A percentile compares a stretch with the other conserved stretches of the same genome.
phyloP scores from a whole-genome alignment of 352 stramenopile species.

The Pythium sukuiense region DNA sequence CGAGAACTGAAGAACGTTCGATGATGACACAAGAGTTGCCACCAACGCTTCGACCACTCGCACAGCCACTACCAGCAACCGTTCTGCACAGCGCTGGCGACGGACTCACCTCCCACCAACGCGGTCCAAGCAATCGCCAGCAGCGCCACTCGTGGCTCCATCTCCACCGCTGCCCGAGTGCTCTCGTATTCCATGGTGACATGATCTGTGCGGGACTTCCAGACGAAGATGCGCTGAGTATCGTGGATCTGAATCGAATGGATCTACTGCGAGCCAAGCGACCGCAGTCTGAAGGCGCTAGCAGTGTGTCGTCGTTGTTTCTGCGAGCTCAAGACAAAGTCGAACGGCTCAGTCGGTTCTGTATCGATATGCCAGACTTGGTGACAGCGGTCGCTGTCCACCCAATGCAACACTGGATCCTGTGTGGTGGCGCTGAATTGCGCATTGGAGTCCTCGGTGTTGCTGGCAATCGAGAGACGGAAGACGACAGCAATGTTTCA shows the following conservation, averaged over 20 bases:
- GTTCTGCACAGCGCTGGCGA: slow-evolving; percentile 31
- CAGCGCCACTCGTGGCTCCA: slow-evolving; percentile 51
- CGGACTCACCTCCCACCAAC: slow-evolving; percentile 16
- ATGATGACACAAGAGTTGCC: slow-evolving; percentile 5
- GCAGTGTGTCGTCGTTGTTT: no score
- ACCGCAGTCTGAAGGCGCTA: background rate
- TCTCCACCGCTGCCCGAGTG: slow-evolving; percentile 47
- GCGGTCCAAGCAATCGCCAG: slow-evolving; percentile 26
- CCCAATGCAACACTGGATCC: slow-evolving; percentile 20
- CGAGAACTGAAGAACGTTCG: background rate
- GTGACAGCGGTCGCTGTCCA: slow-evolving; percentile 25
- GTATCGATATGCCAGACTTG: slow-evolving; percentile 10
- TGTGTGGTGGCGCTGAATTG: slow-evolving; percentile 23
- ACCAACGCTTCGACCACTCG: background rate
- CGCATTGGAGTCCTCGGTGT: slow-evolving; percentile 14
- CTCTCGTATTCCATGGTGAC: slow-evolving; percentile 48
- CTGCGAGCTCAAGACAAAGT: background rate
- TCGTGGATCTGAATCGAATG: slow-evolving; percentile 56
- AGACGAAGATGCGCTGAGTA: slow-evolving; percentile 39
- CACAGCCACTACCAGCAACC: slow-evolving; percentile 24
- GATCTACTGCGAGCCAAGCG: slow-evolving; percentile 4
- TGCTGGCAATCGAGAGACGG: background rate
- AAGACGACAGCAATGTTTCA: background rate
- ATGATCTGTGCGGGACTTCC: slow-evolving; percentile 51
- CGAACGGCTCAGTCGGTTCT: slow-evolving; percentile 23